Base-by-base conservation (phyloP, 164 flowering plant species). In the Echeveria elegans region DNA sequence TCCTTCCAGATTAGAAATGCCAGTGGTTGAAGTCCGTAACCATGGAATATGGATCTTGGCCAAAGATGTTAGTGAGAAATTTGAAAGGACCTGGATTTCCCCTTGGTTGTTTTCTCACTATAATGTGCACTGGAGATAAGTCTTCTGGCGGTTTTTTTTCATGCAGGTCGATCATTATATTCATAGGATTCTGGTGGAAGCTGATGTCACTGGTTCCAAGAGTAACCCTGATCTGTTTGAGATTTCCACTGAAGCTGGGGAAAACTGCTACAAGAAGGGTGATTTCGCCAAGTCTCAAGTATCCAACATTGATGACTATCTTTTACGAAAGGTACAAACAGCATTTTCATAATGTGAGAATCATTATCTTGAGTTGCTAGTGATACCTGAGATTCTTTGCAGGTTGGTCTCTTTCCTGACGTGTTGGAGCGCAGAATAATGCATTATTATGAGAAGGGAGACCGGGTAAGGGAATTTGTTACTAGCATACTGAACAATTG, bases 11-110 rank as follows among this genome's bases (percentile, higher is more conserved):
- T 84, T 90, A 90, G 93, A 92, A 72, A 88, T 92, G 98, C 98
- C 96, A 66, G 93, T 92, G 64, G 95, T 92, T 61, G 95, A 89
- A 72, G 93, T 90, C 45, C 83, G 72, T 18, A 79, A 78, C 71
- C 74, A 86, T 77, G 93, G 95, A 21, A 95, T 92, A 58, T 85
- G 87, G 87, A 88, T 90, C 66, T 81, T 89, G 71, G 95, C 98
- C 72, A 90, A 88, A 78, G 85, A 78, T 82, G 98, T 92, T 74
- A 83, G 79, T 73, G 50, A 61, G 58, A 56, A 26, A 40, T 2
- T 4, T 23, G 34, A 21, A 6, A 2, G 2, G 31, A 47, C 18
- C 43, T 60, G 14, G 37, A 56, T 45, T 71, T 16, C 34, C 8
- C 24, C 53, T 21, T 38, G 28, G 21, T n/a, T 58, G 5, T 23